These are phyloP conservation scores for Venturia pyrina DNA, from an alignment of 2,329 filamentous ascomycete genomes.

Conservation along the genomic window DNA sequence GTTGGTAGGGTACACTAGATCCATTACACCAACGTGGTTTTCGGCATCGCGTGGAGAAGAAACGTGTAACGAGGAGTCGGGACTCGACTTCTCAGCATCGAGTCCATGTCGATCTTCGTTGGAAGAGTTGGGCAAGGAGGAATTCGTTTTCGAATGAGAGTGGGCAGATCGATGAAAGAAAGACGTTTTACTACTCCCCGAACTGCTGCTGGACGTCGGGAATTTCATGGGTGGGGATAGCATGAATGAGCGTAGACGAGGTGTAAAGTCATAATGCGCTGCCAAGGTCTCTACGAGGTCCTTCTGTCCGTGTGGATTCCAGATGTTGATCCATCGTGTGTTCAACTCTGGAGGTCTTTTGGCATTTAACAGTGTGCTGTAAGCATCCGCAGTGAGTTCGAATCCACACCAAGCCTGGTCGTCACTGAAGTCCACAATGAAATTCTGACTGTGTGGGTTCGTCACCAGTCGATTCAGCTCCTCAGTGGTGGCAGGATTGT, in stretches of 20 bases:
- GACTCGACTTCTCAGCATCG: neutral
- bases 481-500: constrained; percentile 38
- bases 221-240: constrained; percentile 41
- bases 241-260: constrained; percentile 55
- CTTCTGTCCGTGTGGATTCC: constrained; percentile 53
- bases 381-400: constrained; percentile 37
- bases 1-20: constrained; percentile 26
- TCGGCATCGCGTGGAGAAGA: neutral
- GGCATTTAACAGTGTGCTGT: constrained; percentile 29
- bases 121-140: neutral
- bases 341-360: constrained; percentile 39
- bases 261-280: constrained; percentile 57
- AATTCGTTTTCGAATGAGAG: neutral
- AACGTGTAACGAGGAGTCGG: constrained; percentile 2
- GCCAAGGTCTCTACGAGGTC: constrained; percentile 48
- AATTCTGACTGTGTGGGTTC: constrained; percentile 41
- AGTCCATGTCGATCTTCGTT: neutral
- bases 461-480: constrained; percentile 33
- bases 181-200: constrained; percentile 4
- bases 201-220: constrained; percentile 13
- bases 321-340: constrained; percentile 69
- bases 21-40: constrained; percentile 12
- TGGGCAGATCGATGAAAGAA: constrained; percentile 4
- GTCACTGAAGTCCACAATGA: constrained; percentile 55
- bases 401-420: constrained; percentile 46